phyloP scores from a whole-genome alignment of 2,329 filamentous ascomycete species.

The Penicillium glabrum region DNA sequence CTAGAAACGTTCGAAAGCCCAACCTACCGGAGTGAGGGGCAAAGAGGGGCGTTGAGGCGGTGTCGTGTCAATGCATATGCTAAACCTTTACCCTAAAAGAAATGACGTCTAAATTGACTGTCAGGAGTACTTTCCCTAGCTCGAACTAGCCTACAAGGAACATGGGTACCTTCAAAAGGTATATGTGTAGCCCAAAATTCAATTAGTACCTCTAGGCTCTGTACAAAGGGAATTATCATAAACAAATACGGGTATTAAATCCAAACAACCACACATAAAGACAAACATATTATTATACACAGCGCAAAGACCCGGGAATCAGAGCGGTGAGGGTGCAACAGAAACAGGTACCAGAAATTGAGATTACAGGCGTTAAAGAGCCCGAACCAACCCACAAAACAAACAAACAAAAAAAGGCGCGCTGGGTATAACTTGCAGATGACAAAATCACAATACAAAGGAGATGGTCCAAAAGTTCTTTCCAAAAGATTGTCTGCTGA shows the following conservation, averaged over 20 bases:
- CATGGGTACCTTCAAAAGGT: too few relatives aligned
- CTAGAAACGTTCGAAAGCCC: not conserved
- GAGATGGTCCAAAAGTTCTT: slow-evolving; percentile 2
- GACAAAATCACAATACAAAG: slow-evolving; percentile 9
- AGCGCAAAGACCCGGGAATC: slow-evolving; percentile 15
- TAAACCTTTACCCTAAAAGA: not conserved
- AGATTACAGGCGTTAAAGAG: slow-evolving; percentile 11
- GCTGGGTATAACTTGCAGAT: slow-evolving; percentile 26
- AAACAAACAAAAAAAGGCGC: slow-evolving; percentile 16
- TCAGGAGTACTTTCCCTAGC: not conserved
- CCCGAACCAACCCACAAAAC: slow-evolving; percentile 3
- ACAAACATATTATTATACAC: slow-evolving; percentile 24
- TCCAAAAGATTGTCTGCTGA: slow-evolving; percentile 7
- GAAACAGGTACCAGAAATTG: slow-evolving; percentile 6
- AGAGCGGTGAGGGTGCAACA: slow-evolving; percentile 15
- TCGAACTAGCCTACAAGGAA: too few relatives aligned
- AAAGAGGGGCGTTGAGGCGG: not conserved
- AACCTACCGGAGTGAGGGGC: not conserved
- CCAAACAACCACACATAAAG: slow-evolving; percentile 11
- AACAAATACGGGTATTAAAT: slow-evolving; percentile 21
- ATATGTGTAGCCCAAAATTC: not conserved
- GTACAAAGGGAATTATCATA: slow-evolving; percentile 4
- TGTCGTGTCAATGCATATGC: not conserved
- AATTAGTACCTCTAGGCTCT: slow-evolving; percentile 1
- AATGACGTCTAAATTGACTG: not conserved